Base-by-base conservation (phyloP, 768 basidiomycete genomes). In the Saitozyma podzolica region DNA sequence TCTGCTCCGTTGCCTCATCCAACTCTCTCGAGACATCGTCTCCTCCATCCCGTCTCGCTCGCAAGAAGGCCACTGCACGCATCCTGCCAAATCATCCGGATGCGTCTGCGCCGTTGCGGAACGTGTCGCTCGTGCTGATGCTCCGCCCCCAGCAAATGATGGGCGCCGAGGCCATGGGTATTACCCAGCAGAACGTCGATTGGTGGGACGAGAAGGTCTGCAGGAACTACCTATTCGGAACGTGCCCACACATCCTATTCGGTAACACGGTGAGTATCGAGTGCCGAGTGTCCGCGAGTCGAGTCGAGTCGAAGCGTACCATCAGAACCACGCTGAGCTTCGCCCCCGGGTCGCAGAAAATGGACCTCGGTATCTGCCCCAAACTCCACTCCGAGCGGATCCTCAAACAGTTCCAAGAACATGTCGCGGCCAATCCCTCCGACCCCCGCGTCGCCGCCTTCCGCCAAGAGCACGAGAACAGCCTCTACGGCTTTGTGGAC, bases 151-250 rank as follows among this genome's bases (percentile, higher is more conserved):
- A 96, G 94, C 94, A 96, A 94, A 96, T 95, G 92, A 97, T 97
- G 94, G 95, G 92, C n/a, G 90, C 95, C 51, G 95, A 99, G 82
- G 93, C 96, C 17, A 95, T 99, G 92, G 96, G 96, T 72, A 88
- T 93, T 50, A 87, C 90, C 50, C 92, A 91, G 70, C 88, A 89
- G 68, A 94, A 97, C 81, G 84, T 96, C 63, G 87, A 81, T 57
- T 80, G 88, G 66, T 94, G 93, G 90, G 91, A 94, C 81, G 93
- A 95, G 72, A 97, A 97, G 84, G 95, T 98, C 8, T 98, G 96
- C 85, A 86, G 90, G 78, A 97, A 98, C 82, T 98, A 92, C 83
- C 82, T 98, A 40, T 97, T 95, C 73, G 96, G 96, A 57, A 94
- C 91, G n/a, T 99, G 96, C 78, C 96, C 96, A 2, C 96, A 99